These are phyloP conservation scores for Limonium bicolor DNA, from an alignment of 148 eudicot species.

Conservation along the genomic window DNA sequence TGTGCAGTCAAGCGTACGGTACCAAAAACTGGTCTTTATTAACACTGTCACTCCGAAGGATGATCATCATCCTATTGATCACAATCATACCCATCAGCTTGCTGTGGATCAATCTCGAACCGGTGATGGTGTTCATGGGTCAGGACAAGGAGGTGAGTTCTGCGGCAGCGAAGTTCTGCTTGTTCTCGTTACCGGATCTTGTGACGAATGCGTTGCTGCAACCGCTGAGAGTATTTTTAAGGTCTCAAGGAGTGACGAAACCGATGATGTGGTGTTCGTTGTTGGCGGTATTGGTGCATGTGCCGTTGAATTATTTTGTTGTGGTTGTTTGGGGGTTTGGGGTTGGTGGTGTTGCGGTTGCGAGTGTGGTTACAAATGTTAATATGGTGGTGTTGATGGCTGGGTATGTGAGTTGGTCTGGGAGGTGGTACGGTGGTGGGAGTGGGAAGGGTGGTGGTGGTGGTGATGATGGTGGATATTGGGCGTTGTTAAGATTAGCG, in stretches of 20 bases:
- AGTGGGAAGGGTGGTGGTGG: constrained; percentile 36
- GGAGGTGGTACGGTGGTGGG: constrained; percentile 52
- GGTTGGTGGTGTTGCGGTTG: constrained; percentile 50
- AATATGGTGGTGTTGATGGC: constrained; percentile 18
- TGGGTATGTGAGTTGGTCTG: no score
- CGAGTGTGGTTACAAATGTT: constrained; percentile 46
- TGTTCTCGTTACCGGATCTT: constrained; percentile 63
- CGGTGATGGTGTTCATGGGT: constrained; percentile 45
- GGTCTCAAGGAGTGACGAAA: constrained; percentile 67
- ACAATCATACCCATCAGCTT: constrained; percentile 51
- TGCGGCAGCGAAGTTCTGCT: constrained; percentile 60
- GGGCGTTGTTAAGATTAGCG: constrained; percentile 34
- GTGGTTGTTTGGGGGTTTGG: constrained; percentile 45
- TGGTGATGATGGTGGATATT: constrained; percentile 13
- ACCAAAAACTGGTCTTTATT: constrained; percentile 38
- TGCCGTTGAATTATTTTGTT: constrained; percentile 42
- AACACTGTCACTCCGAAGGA: constrained; percentile 36
- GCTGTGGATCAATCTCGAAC: constrained; percentile 64
- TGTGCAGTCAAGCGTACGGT: constrained; percentile 84
- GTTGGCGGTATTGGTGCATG: constrained; percentile 37
- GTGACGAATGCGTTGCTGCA: constrained; percentile 65
- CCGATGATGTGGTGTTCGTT: constrained; percentile 66
- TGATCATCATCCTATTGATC: constrained; percentile 34
- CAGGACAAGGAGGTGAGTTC: constrained; percentile 49
- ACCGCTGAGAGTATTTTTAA: constrained; percentile 64